Evolutionary conservation across 805 yeast species (phyloP).

Genomic region (Crinitomyces ghanaensis): DNA sequence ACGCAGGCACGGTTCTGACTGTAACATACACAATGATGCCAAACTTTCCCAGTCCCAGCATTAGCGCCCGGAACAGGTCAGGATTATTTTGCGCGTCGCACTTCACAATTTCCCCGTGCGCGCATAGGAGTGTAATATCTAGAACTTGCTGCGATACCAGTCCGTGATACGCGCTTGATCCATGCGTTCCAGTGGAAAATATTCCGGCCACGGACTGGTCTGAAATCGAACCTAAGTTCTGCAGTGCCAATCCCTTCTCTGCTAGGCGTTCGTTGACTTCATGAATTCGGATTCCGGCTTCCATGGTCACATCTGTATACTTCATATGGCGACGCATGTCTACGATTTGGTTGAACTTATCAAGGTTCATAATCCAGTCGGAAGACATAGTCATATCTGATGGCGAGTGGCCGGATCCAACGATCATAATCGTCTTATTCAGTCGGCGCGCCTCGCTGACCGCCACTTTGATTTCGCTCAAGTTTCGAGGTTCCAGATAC

Average conservation of each 20-base stretch:
- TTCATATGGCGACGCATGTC: constrained; percentile 14
- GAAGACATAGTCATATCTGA: constrained; percentile 78
- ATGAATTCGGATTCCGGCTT: constrained; percentile 77
- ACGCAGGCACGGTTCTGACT: constrained; percentile 70
- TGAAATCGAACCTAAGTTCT: constrained; percentile 85
- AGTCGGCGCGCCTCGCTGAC: constrained; percentile 52
- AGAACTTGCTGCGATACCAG: constrained; percentile 83
- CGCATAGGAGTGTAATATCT: constrained; percentile 59
- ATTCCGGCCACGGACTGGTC: constrained; percentile 95
- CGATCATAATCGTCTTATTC: constrained; percentile 62
- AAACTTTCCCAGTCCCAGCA: constrained; percentile 79
- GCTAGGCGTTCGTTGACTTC: constrained; percentile 62
- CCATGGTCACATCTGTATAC: constrained; percentile 85
- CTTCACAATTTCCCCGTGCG: constrained; percentile 57
- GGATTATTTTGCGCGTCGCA: constrained; percentile 56
- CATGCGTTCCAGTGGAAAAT: constrained; percentile 94
- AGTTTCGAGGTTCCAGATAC: constrained; percentile 61
- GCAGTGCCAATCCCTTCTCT: constrained; percentile 61
- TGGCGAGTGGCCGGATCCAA: constrained; percentile 95
- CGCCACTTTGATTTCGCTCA: constrained; percentile 58
- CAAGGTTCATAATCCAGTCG: constrained; percentile 83
- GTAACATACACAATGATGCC: constrained; percentile 86
- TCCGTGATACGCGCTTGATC: constrained; percentile 89
- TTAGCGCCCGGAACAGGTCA: constrained; percentile 67
- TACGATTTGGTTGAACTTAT: constrained; percentile 52